Evolutionary conservation across 345 rosid genomes (phyloP), one percentile per base, ranked within the genome.

Genomic region (Boechera retrofracta): DNA sequence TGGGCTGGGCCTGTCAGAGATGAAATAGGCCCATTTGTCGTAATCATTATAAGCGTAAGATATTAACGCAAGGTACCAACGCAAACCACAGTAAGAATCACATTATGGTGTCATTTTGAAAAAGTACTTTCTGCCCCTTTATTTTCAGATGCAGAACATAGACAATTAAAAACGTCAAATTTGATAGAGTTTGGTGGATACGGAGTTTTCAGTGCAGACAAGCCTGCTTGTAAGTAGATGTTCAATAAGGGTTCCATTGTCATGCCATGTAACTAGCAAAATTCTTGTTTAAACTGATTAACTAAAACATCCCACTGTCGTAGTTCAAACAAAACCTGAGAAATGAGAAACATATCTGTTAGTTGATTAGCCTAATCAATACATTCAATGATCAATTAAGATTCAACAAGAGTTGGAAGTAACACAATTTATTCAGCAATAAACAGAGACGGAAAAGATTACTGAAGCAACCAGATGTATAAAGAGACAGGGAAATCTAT

Each of bases 221-320:
- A 83, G 81, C 99, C 99, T 69, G 97, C 98, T 83, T 95, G 98
- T 64, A 95, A 82, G 79, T 86, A 95, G 63, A 95, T 95, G 83
- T 88, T 92, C 79, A 95, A 79, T 78, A 95, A 77, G 16, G 99
- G 97, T 83, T 91, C 98, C 60, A 86, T 72, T n/a, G 99, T 87
- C 98, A 95, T 95, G 87, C 99, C 99, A 82, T 92, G 89, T 69
- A 95, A 77, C 86, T 80, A 86, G 89, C 88, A 92, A 85, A 95
- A 91, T 80, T 95, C 99, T 80, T 87, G 93, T 82, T 88, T 91
- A 77, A 95, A 95, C 75, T 87, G 96, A 55, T 89, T 83, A 77
- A 89, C 98, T 83, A 95, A 82, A 84, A 81, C 78, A 81, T 92
- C 98, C 99, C 99, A 95, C 76, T 92, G 98, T 85, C 83, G 87